Percentiles rank a stretch among this genome's conserved stretches.
phyloP scores from a whole-genome alignment of 2,329 filamentous ascomycete species.

The Aspergillus fumigatiaffinis region DNA sequence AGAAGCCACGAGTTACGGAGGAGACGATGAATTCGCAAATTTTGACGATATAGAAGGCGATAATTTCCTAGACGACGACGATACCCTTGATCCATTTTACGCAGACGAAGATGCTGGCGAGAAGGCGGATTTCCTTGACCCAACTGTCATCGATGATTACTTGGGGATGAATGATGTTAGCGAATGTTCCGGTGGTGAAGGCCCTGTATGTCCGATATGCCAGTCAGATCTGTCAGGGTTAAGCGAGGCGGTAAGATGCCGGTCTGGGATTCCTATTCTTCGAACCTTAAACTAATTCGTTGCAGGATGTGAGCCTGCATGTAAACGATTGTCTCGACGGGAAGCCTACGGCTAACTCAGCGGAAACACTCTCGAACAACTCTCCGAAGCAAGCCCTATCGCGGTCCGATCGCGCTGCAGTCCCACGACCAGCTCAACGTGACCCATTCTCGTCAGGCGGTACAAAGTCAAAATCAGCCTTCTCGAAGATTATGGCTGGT shows the following conservation, averaged over 20 bases:
- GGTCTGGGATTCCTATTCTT: neutral
- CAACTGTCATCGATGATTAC: conserved; percentile 22
- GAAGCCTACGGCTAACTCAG: conserved; percentile 58
- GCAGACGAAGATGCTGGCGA: conserved; percentile 32
- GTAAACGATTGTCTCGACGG: conserved; percentile 94
- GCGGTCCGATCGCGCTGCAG: conserved; percentile 62
- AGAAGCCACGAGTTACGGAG: conserved; percentile 46
- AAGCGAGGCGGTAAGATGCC: conserved; percentile 39
- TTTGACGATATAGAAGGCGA: conserved; percentile 61
- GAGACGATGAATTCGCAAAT: conserved; percentile 47
- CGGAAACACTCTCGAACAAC: conserved; percentile 12
- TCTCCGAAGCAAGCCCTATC: conserved; percentile 35
- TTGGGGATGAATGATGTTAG: conserved; percentile 13
- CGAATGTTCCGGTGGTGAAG: conserved; percentile 14
- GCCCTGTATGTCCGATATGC: conserved; percentile 71
- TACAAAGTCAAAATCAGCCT: conserved; percentile 61
- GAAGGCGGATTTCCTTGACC: conserved; percentile 21
- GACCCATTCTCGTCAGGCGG: conserved; percentile 65
- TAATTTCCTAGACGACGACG: conserved; percentile 58
- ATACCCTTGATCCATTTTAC: conserved; percentile 61
- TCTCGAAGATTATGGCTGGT: conserved; percentile 86
- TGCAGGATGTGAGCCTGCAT: conserved; percentile 71
- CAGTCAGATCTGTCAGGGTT: conserved; percentile 58
- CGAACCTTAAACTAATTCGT: conserved; percentile 7
- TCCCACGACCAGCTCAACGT: conserved; percentile 73